Evolutionary conservation across 2,329 filamentous ascomycete genomes (phyloP).

Genomic region (Xylaria sp.): DNA sequence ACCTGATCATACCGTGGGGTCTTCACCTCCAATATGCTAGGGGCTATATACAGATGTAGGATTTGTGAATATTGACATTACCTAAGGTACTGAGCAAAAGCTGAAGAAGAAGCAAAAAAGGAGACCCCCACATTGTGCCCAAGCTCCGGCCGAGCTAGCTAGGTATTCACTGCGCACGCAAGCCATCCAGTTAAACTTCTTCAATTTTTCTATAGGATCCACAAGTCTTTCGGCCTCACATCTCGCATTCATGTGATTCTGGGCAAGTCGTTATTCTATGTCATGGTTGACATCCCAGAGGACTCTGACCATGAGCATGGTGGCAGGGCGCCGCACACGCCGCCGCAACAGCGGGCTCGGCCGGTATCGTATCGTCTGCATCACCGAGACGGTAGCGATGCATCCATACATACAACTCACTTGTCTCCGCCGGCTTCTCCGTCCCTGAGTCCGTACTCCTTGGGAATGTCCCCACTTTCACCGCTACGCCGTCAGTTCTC

Average conservation of each 20-base stretch:
- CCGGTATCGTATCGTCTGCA: slow-evolving; percentile 27
- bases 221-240: slow-evolving; percentile 14
- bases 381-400: slow-evolving; percentile 38
- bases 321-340: slow-evolving; percentile 39
- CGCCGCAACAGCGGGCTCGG: slow-evolving; percentile 31
- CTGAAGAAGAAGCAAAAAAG: background rate
- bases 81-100: too few species aligned
- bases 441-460: slow-evolving; percentile 44
- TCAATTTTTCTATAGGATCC: background rate
- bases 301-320: slow-evolving; percentile 43
- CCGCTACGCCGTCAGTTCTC: slow-evolving; percentile 44
- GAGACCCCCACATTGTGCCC: background rate
- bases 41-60: slow-evolving; percentile 8
- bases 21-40: background rate
- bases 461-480: slow-evolving; percentile 47
- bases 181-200: background rate
- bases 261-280: background rate
- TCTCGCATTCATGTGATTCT: slow-evolving; percentile 24
- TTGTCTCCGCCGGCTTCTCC: slow-evolving; percentile 45
- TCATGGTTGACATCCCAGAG: slow-evolving; percentile 40
- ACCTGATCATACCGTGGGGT: background rate
- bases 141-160: background rate
- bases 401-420: slow-evolving; percentile 27
- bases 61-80: background rate
- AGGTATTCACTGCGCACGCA: background rate